Conservation (phyloP, 345 rosid species). For the Camelina hispida region DNA sequence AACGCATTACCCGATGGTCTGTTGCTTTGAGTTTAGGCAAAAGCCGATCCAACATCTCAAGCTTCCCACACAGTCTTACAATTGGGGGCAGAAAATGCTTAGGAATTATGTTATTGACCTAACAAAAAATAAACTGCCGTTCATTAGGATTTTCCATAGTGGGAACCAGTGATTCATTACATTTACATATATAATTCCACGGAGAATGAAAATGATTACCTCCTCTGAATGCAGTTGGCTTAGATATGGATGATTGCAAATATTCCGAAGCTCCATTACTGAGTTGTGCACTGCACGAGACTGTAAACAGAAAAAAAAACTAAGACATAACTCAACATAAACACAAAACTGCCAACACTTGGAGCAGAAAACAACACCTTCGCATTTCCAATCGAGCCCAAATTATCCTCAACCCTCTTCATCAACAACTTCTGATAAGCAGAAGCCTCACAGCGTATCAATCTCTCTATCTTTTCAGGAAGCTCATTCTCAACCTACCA, state of each 20-base stretch:
- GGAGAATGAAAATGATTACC: constrained; percentile 70
- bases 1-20: constrained; percentile 74
- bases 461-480: constrained; percentile 93
- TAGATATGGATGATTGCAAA: constrained; percentile 93
- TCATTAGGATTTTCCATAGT: neutral
- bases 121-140: constrained; percentile 19
- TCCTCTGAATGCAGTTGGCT: constrained; percentile 85
- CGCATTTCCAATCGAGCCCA: constrained; percentile 85
- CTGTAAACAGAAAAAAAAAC: constrained; percentile 46
- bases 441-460: constrained; percentile 89
- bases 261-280: constrained; percentile 94
- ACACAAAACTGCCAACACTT: constrained; percentile 21
- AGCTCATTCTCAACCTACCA: constrained; percentile 86
- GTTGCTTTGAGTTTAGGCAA: constrained; percentile 85
- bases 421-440: constrained; percentile 93
- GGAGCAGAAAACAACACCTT: constrained; percentile 57
- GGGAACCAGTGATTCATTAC: neutral
- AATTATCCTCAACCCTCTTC: constrained; percentile 94
- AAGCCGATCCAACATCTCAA: constrained; percentile 85
- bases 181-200: constrained; percentile 53
- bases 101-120: constrained; percentile 70
- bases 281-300: constrained; percentile 89
- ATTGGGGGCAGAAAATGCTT: constrained; percentile 80
- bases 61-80: constrained; percentile 87
- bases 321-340: constrained; percentile 47